Percentiles rank a stretch among this genome's conserved stretches.
Evolutionary conservation across 139 green algal species (phyloP).

Genomic region (Dunaliella sp.): DNA sequence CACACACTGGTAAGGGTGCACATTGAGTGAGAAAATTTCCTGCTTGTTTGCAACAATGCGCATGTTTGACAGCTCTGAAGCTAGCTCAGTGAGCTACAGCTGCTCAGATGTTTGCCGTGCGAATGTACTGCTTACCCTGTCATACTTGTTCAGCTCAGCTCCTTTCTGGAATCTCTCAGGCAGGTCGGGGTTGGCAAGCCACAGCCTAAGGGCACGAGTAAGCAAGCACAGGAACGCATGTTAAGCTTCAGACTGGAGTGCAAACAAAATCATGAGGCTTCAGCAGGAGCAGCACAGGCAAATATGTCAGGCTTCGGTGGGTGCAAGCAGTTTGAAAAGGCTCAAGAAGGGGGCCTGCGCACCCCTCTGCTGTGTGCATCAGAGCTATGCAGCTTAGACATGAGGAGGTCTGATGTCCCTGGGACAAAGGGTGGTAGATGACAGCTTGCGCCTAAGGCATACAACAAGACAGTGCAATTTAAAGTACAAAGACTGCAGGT

Average conservation of each 20-base stretch:
- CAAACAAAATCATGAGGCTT: neutral
- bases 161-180: neutral
- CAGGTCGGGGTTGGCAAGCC: slow-evolving; percentile 2
- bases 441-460: too few species aligned
- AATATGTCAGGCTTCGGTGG: too few species aligned
- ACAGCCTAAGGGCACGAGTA: slow-evolving; percentile 4
- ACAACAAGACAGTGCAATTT: too few species aligned
- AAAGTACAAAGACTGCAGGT: too few species aligned
- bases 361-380: too few species aligned
- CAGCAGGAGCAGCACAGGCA: too few species aligned
- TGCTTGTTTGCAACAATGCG: neutral
- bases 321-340: too few species aligned
- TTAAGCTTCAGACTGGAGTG: neutral
- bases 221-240: neutral
- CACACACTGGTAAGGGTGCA: neutral
- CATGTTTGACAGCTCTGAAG: neutral
- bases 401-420: too few species aligned
- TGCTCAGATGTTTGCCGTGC: too few species aligned
- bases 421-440: too few species aligned
- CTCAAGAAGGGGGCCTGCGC: too few species aligned
- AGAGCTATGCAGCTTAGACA: too few species aligned
- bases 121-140: neutral
- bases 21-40: neutral
- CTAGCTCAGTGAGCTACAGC: neutral
- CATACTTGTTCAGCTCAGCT: slow-evolving; percentile 2